Conservation (phyloP, 2,329 filamentous ascomycete species). For the Hypoxylon sp. region DNA sequence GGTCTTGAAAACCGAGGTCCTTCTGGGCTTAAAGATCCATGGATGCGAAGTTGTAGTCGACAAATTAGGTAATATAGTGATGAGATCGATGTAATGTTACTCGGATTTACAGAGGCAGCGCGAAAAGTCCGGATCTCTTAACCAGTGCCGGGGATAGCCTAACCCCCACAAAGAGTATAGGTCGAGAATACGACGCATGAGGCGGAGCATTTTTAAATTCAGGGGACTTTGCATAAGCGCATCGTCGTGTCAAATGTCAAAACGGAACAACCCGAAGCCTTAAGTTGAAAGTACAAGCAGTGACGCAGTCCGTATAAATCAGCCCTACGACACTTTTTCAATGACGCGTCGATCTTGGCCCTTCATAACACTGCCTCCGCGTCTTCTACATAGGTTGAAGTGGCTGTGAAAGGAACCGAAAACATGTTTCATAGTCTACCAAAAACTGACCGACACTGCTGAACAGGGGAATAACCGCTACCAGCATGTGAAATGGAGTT, state of each 20-base stretch:
- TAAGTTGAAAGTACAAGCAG: constrained; percentile 7
- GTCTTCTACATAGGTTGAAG: neutral
- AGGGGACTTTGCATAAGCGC: constrained; percentile 31
- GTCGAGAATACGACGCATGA: constrained; percentile 37
- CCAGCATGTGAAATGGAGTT: neutral
- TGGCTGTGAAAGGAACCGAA: constrained; percentile 4
- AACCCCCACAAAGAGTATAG: constrained; percentile 16
- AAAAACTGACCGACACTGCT: neutral
- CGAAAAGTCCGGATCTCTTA: constrained; percentile 11
- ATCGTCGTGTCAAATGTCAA: constrained; percentile 5
- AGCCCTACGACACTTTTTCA: constrained; percentile 28
- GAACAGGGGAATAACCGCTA: neutral
- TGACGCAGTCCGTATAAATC: constrained; percentile 32
- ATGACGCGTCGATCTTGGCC: constrained; percentile 25
- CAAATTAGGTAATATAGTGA: constrained; percentile 13
- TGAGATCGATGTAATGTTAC: constrained; percentile 11
- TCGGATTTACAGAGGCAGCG: constrained; percentile 7
- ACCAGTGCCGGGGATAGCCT: constrained; percentile 15
- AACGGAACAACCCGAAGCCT: constrained; percentile 28
- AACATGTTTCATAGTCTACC: neutral
- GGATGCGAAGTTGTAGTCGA: constrained; percentile 2
- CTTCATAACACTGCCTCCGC: constrained; percentile 21
- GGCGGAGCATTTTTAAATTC: constrained; percentile 35
- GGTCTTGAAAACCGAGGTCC: neutral
- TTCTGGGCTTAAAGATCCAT: constrained; percentile 9